Conservation (phyloP, 331 rosid genomes). For the Acacia pycnantha region DNA sequence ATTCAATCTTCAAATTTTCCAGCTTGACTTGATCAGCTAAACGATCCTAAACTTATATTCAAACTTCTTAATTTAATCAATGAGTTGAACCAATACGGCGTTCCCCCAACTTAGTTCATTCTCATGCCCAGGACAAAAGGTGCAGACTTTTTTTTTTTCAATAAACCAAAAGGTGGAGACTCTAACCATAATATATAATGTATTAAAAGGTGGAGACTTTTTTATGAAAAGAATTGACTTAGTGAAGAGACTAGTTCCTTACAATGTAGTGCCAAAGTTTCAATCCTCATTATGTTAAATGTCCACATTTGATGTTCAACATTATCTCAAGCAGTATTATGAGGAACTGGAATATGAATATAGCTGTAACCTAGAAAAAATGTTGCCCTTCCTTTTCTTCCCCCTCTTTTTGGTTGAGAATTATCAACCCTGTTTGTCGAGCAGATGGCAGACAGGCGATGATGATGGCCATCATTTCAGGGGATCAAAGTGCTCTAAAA, state of each 20-base stretch:
- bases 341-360: too few species aligned
- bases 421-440: background rate
- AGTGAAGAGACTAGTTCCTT: background rate
- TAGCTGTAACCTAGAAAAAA: too few species aligned
- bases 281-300: background rate
- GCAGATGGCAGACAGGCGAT: background rate
- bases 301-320: background rate
- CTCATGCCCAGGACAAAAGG: background rate
- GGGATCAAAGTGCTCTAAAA: background rate
- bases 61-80: background rate
- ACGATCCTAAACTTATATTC: background rate
- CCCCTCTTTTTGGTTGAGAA: too few species aligned
- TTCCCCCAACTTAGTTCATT: background rate
- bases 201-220: too few species aligned
- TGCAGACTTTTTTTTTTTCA: too few species aligned
- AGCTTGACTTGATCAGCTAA: background rate
- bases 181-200: too few species aligned
- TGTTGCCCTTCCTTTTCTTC: too few species aligned
- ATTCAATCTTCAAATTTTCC: background rate
- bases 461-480: background rate
- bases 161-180: too few species aligned
- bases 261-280: background rate
- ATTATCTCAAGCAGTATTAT: too few species aligned
- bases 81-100: background rate
- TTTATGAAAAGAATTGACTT: background rate